Conservation (phyloP, 164 flowering plant species). For the Nelumbo lutea region DNA sequence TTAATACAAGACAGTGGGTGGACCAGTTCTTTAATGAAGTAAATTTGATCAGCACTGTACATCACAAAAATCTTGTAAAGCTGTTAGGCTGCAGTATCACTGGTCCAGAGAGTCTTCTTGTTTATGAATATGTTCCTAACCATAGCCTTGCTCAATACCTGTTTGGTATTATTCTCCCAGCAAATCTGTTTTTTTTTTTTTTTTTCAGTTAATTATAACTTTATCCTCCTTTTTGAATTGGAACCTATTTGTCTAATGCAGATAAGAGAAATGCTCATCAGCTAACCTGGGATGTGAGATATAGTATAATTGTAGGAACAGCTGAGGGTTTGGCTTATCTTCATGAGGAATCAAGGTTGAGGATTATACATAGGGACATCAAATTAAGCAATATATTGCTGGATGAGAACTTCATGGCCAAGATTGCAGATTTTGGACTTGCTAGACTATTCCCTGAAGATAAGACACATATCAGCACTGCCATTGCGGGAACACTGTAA, state of each 20-base stretch:
- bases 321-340: conserved; percentile 77
- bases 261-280: conserved; percentile 23
- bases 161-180: conserved; percentile 26
- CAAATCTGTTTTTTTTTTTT: background rate
- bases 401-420: conserved; percentile 53
- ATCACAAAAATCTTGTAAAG: conserved; percentile 73
- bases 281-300: conserved; percentile 48
- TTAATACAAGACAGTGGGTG: conserved; percentile 80
- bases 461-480: conserved; percentile 60
- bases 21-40: conserved; percentile 91
- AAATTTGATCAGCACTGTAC: conserved; percentile 58
- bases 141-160: conserved; percentile 48
- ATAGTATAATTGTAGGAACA: conserved; percentile 44
- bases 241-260: conserved; percentile 16
- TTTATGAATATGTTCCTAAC: conserved; percentile 68
- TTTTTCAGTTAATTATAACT: background rate
- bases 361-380: conserved; percentile 77
- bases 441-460: conserved; percentile 67
- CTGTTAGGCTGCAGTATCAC: conserved; percentile 81
- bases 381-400: conserved; percentile 65
- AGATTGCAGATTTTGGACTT: conserved; percentile 84
- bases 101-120: conserved; percentile 92
- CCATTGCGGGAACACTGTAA: conserved; percentile 80
- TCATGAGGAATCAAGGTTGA: conserved; percentile 52
- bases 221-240: background rate